phyloP scores from a whole-genome alignment of 495 filamentous ascomycete genomes.

The Hypoxylon trugodes region DNA sequence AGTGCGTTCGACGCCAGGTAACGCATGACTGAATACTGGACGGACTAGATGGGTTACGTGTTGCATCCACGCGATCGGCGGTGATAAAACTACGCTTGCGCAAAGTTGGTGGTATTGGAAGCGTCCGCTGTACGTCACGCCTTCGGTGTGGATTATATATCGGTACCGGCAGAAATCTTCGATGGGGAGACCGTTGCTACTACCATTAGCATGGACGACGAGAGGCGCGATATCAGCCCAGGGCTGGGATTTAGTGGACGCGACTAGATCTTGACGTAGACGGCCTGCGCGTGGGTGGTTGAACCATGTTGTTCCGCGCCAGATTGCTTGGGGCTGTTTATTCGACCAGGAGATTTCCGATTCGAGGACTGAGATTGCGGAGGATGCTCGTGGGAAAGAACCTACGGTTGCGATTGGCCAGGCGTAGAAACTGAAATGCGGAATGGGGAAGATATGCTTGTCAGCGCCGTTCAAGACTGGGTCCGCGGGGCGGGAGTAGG shows the following conservation, averaged over 20 bases:
- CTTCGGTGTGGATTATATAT: constrained; percentile 68
- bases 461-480: constrained; percentile 54
- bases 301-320: constrained; percentile 70
- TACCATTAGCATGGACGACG: constrained; percentile 37
- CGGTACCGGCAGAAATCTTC: constrained; percentile 62
- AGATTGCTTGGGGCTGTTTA: constrained; percentile 72
- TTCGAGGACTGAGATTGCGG: constrained; percentile 56
- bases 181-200: constrained; percentile 55
- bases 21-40: constrained; percentile 50
- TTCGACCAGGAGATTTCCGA: constrained; percentile 11
- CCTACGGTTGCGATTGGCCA: constrained; percentile 71
- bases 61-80: constrained; percentile 59
- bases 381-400: constrained; percentile 61
- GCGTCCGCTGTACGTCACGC: constrained; percentile 65
- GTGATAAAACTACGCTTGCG: constrained; percentile 55
- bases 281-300: constrained; percentile 53
- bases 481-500: constrained; percentile 50
- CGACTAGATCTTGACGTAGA: constrained; percentile 56
- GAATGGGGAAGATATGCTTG: constrained; percentile 70
- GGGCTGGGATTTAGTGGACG: constrained; percentile 41
- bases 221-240: constrained; percentile 64
- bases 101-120: constrained; percentile 64
- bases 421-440: constrained; percentile 82
- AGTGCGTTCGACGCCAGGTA: constrained; percentile 32
- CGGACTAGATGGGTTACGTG: constrained; percentile 58